Evolutionary conservation across 306 rosid species (phyloP).

Genomic region (Rubus parviflorus): DNA sequence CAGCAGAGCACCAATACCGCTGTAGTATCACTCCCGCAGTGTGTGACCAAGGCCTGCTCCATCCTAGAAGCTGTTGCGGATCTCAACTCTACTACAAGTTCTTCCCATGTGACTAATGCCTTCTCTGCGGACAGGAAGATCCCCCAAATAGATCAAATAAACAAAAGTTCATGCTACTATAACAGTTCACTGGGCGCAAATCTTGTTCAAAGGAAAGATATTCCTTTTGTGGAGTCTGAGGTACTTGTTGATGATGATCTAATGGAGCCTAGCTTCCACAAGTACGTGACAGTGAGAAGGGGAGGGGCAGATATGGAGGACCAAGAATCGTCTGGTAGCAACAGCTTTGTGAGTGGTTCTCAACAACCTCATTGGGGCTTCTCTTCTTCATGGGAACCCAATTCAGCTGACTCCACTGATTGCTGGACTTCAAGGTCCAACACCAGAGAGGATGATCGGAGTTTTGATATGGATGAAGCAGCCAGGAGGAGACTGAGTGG

Average conservation of each 20-base stretch:
- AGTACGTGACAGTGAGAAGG: slow-evolving; percentile 69
- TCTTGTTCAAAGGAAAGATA: slow-evolving; percentile 42
- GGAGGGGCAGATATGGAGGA: slow-evolving; percentile 64
- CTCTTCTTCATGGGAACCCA: slow-evolving; percentile 68
- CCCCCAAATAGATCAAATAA: slow-evolving; percentile 39
- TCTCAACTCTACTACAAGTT: slow-evolving; percentile 63
- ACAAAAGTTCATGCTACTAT: slow-evolving; percentile 35
- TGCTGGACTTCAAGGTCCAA: slow-evolving; percentile 48
- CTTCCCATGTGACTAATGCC: slow-evolving; percentile 45
- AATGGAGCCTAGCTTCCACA: slow-evolving; percentile 78
- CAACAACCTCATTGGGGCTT: slow-evolving; percentile 41
- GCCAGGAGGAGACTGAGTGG: slow-evolving; percentile 35
- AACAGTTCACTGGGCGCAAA: slow-evolving; percentile 23
- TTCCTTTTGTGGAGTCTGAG: slow-evolving; percentile 72
- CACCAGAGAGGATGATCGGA: slow-evolving; percentile 36
- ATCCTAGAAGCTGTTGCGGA: slow-evolving; percentile 96
- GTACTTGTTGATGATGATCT: slow-evolving; percentile 59
- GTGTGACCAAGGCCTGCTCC: slow-evolving; percentile 89
- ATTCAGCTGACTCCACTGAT: slow-evolving; percentile 67
- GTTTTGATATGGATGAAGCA: slow-evolving; percentile 30
- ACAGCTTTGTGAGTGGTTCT: slow-evolving; percentile 46
- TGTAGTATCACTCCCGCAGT: slow-evolving; percentile 68
- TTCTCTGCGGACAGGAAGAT: slow-evolving; percentile 50
- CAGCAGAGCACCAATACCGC: slow-evolving; percentile 55
- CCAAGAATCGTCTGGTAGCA: slow-evolving; percentile 79